phyloP scores from a whole-genome alignment of 2,329 filamentous ascomycete species.

The Cercospora brassicicola region DNA sequence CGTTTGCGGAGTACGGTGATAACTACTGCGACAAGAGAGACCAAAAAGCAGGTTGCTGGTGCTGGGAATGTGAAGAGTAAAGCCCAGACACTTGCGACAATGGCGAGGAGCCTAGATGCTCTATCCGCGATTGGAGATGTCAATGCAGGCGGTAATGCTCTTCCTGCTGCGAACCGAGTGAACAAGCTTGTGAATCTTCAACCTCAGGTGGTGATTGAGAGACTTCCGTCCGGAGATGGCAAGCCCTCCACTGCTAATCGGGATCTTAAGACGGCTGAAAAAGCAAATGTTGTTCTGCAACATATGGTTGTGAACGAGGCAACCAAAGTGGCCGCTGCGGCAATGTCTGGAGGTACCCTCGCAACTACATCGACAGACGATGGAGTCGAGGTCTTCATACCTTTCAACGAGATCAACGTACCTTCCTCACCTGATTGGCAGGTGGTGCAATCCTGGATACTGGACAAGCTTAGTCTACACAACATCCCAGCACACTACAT shows the following conservation, averaged over 20 bases:
- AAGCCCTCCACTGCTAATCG: not conserved
- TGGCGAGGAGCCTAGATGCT: not conserved
- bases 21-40: not conserved
- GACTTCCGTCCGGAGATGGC: not conserved
- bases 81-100: not conserved
- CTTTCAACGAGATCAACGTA: slow-evolving; percentile 13
- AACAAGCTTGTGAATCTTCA: not conserved
- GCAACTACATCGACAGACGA: not conserved
- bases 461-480: slow-evolving; percentile 12
- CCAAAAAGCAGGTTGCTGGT: not conserved
- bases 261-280: not conserved
- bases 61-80: not conserved
- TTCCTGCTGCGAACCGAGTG: not conserved
- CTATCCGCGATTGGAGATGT: not conserved
- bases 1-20: not conserved
- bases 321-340: not conserved
- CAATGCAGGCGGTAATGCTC: not conserved
- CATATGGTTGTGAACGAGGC: not conserved
- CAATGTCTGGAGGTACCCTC: not conserved
- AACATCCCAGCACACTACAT: slow-evolving; percentile 20
- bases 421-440: slow-evolving; percentile 11
- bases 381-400: not conserved
- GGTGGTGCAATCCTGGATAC: slow-evolving; percentile 14
- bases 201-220: not conserved
- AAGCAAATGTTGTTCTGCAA: not conserved